A percentile compares a stretch with the other conserved stretches of the same genome.
Conservation (phyloP, 1,284 basidiomycete species). For the Cerioporus squamosus region DNA sequence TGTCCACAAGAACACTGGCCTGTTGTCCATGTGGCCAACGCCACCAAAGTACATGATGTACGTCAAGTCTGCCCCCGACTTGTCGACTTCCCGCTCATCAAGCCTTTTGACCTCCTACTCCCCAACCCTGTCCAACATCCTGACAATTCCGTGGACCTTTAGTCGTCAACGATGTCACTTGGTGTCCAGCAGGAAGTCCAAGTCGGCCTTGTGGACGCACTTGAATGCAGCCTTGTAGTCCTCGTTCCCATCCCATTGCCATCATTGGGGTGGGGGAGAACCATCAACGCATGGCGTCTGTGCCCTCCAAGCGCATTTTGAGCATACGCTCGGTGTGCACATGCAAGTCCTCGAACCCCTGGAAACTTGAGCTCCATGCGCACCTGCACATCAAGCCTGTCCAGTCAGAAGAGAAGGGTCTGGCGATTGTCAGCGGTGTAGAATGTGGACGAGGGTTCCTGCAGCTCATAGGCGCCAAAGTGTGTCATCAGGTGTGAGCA, state of each 20-base stretch:
- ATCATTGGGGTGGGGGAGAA: slow-evolving; percentile 60
- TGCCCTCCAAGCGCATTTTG: slow-evolving; percentile 93
- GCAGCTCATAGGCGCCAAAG: slow-evolving; percentile 79
- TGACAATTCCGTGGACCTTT: slow-evolving; percentile 87
- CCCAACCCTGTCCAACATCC: slow-evolving; percentile 86
- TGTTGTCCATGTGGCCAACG: slow-evolving; percentile 72
- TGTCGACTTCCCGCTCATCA: slow-evolving; percentile 44
- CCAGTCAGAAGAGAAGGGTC: slow-evolving; percentile 64
- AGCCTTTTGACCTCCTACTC: slow-evolving; percentile 69
- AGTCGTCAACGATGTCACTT: slow-evolving; percentile 88
- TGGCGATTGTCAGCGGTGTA: slow-evolving; percentile 62
- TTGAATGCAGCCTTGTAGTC: slow-evolving; percentile 86
- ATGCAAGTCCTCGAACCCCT: slow-evolving; percentile 79
- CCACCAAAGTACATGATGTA: slow-evolving; percentile 83
- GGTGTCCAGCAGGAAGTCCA: slow-evolving; percentile 88
- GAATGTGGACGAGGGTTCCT: slow-evolving; percentile 84
- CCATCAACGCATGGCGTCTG: slow-evolving; percentile 93
- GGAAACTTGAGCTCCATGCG: slow-evolving; percentile 65
- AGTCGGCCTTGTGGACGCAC: slow-evolving; percentile 79
- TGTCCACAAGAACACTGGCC: slow-evolving; percentile 80
- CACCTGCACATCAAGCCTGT: slow-evolving; percentile 71
- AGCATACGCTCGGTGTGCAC: slow-evolving; percentile 82
- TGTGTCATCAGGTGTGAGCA: slow-evolving; percentile 17
- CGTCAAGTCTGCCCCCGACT: slow-evolving; percentile 51
- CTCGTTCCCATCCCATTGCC: slow-evolving; percentile 61